Base-by-base conservation (phyloP, 805 yeast species). In the Lachancea thermotolerans region DNA sequence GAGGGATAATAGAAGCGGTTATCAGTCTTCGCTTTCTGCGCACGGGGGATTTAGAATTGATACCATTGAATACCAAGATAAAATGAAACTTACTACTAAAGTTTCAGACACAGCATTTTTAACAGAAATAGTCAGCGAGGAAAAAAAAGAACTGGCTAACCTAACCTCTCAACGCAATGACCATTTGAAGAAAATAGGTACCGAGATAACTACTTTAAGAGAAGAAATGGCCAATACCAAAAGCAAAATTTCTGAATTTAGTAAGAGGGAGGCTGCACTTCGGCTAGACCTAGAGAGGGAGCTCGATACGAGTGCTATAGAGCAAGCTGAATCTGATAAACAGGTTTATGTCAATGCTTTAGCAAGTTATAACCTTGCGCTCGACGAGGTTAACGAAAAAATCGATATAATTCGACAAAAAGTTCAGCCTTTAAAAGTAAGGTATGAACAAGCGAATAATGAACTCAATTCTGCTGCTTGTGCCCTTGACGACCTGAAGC, bases 41-140 rank as follows among this genome's bases (percentile, higher is more conserved):
- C 67, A 61, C 27, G 76, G 77, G 12, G 74, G 75, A 1, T 68
- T 75, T 35, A 62, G 74, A 37, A 62, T 71, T 21, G 82, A 81
- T 58, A 84, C 88, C 0, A 61, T 81, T 2, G 64, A 62, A 45
- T 79, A 74, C 49, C 60, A 60, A 39, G 46, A 53, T 8, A 54
- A 48, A 31, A 45, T 54, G 15, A 49, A 47, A 27, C 36, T 61
- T 27, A 60, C 51, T 37, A 47, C 55, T 9, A 52, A 56, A 5
- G 39, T 55, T 10, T 45, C 58, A 2, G 54, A 50, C n/a, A 37
- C 40, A 2, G 37, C 45, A 2, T 60, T 54, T 43, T 39, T 64
- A 9, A 44, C 48, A 38, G 55, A 55, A 15, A 45, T 54, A 28
- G 54, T 63, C 15, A 27, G 41, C 2, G 53, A 54, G 29, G 60